Percentiles rank a stretch among this genome's conserved stretches.
These are phyloP conservation scores for Thalassiosira hispida DNA, from an alignment of 352 stramenopile species.

Conservation along the genomic window DNA sequence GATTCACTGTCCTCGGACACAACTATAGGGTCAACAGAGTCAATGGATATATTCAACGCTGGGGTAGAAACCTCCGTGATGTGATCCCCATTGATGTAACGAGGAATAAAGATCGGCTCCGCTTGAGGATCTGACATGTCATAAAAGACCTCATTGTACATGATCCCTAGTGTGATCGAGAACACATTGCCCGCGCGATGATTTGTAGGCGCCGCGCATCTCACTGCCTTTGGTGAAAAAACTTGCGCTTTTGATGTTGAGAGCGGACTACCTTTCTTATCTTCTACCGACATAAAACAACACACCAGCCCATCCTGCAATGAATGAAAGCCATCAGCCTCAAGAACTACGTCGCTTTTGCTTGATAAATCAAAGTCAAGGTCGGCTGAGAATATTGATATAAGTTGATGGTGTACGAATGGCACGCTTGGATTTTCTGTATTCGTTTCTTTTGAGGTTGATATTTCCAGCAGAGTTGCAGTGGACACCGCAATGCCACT, in stretches of 20 bases:
- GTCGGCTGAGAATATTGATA: neutral
- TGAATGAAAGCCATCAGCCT: neutral
- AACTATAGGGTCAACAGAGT: constrained; percentile 21
- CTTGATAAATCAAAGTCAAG: neutral
- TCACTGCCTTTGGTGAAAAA: constrained; percentile 11
- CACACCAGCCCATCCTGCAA: constrained; percentile 7
- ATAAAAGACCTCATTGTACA: constrained; percentile 2
- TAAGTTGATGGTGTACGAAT: constrained; percentile 12
- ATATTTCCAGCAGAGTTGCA: constrained; percentile 19
- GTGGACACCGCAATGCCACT: neutral
- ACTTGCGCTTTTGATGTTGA: neutral
- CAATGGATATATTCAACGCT: constrained; percentile 7
- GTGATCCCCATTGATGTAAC: neutral
- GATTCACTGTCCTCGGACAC: constrained; percentile 31
- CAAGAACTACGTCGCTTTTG: neutral
- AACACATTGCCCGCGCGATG: neutral
- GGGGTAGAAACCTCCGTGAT: neutral
- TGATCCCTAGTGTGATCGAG: constrained; percentile 10
- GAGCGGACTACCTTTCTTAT: neutral
- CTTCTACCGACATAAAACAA: neutral
- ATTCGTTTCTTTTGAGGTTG: constrained; percentile 7
- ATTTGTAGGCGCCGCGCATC: neutral
- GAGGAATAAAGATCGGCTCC: neutral
- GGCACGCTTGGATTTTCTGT: constrained; percentile 6
- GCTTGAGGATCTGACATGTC: constrained; percentile 1